phyloP scores from a whole-genome alignment of 257 asterid species.

The Nyctanthes arbortristis region DNA sequence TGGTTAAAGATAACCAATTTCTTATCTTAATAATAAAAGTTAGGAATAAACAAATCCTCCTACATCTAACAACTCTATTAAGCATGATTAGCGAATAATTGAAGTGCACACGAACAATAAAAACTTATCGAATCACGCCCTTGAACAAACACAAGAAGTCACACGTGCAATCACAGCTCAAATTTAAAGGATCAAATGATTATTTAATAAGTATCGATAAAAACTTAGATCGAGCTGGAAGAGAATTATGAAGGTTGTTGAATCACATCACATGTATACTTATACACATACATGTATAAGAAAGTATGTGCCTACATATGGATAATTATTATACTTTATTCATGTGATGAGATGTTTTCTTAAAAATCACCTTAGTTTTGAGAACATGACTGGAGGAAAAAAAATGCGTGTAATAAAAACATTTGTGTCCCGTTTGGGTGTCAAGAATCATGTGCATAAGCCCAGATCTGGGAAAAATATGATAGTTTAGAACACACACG shows the following conservation, averaged over 20 bases:
- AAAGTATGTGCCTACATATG: not conserved
- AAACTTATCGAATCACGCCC: not conserved
- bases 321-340: not conserved
- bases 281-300: conserved; percentile 3
- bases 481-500: conserved; percentile 38
- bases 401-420: conserved; percentile 31
- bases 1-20: no score
- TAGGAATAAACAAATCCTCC: no score
- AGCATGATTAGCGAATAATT: not conserved
- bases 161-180: conserved; percentile 16
- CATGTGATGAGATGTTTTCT: conserved; percentile 6
- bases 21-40: no score
- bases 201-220: not conserved
- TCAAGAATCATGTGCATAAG: conserved; percentile 38
- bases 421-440: conserved; percentile 29
- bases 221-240: conserved; percentile 2
- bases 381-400: conserved; percentile 29
- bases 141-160: not conserved
- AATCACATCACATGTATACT: conserved; percentile 29
- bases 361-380: conserved; percentile 9
- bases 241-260: conserved; percentile 17
- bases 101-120: not conserved
- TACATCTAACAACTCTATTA: not conserved
- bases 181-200: not conserved
- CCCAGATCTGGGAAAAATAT: conserved; percentile 39